Percentiles rank a stretch among this genome's conserved stretches.
Conservation (phyloP, 2,329 filamentous ascomycete species). For the Blastomyces silverae region DNA sequence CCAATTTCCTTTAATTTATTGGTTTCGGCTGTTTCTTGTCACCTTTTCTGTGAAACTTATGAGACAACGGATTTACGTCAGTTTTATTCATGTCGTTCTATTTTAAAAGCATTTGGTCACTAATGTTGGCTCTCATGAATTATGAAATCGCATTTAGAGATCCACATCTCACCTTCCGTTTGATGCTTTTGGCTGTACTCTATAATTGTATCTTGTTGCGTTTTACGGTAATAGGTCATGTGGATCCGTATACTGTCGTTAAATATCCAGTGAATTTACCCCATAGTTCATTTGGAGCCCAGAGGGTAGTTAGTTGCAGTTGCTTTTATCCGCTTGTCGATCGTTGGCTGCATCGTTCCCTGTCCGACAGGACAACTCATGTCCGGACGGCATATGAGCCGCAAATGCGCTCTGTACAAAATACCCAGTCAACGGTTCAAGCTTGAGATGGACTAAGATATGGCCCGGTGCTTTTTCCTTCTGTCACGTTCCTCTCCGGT, state of each 20-base stretch:
- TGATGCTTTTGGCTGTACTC: neutral
- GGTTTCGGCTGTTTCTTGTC: neutral
- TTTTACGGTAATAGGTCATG: neutral
- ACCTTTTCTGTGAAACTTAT: neutral
- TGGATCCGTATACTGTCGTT: neutral
- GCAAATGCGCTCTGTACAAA: neutral
- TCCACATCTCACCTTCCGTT: neutral
- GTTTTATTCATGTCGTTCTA: neutral
- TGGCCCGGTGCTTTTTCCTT: neutral
- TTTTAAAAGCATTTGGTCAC: neutral
- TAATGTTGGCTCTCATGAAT: neutral
- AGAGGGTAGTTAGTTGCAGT: neutral
- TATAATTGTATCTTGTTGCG: neutral
- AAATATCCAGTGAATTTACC: no score
- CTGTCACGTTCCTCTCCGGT: neutral
- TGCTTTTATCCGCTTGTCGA: neutral
- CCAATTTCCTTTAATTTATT: neutral
- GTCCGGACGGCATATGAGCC: neutral
- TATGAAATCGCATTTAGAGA: neutral
- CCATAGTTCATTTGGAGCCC: neutral
- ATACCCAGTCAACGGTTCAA: neutral
- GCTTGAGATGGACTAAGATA: neutral
- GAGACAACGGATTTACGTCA: neutral
- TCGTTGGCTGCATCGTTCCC: neutral
- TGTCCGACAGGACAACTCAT: neutral